Conservation (phyloP, 768 basidiomycete species). For the Boletus vermiculosoides region DNA sequence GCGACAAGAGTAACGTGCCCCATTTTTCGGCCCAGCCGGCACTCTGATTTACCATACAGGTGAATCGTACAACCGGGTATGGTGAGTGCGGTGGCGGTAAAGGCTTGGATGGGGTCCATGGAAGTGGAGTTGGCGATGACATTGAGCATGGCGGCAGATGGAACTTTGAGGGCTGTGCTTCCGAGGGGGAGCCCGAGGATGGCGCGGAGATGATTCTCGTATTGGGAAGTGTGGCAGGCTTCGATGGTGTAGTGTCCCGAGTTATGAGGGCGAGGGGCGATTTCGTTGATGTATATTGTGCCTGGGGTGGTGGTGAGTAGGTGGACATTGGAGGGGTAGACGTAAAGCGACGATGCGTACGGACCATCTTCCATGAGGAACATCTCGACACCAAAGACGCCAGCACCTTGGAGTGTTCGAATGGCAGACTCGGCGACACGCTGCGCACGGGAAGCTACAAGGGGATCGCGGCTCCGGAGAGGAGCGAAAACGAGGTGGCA, state of each 20-base stretch:
- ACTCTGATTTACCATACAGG: constrained; percentile 92
- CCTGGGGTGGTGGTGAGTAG: constrained; percentile 42
- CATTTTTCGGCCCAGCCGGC: constrained; percentile 92
- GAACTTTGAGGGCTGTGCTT: constrained; percentile 82
- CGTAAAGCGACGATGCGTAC: constrained; percentile 16
- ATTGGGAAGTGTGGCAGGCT: constrained; percentile 95
- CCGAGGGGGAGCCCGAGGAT: constrained; percentile 90
- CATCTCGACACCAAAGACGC: constrained; percentile 98
- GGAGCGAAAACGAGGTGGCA: constrained; percentile 94
- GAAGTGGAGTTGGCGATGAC: constrained; percentile 80
- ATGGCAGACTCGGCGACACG: constrained; percentile 79
- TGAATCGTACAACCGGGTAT: constrained; percentile 80
- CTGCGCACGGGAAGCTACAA: constrained; percentile 59
- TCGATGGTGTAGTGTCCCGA: constrained; percentile 99
- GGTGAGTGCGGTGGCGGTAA: constrained; percentile 58
- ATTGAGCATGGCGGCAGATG: constrained; percentile 90
- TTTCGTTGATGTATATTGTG: constrained; percentile 86
- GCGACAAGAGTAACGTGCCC: constrained; percentile 93
- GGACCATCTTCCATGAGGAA: constrained; percentile 86
- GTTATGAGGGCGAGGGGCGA: constrained; percentile 97
- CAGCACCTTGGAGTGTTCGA: constrained; percentile 77
- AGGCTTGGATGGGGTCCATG: constrained; percentile 55
- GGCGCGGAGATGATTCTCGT: constrained; percentile 94
- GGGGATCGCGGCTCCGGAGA: constrained; percentile 57
- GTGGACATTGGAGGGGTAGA: background rate